phyloP scores from a whole-genome alignment of 2,329 filamentous ascomycete species.

The Paracamarosporium sp. region DNA sequence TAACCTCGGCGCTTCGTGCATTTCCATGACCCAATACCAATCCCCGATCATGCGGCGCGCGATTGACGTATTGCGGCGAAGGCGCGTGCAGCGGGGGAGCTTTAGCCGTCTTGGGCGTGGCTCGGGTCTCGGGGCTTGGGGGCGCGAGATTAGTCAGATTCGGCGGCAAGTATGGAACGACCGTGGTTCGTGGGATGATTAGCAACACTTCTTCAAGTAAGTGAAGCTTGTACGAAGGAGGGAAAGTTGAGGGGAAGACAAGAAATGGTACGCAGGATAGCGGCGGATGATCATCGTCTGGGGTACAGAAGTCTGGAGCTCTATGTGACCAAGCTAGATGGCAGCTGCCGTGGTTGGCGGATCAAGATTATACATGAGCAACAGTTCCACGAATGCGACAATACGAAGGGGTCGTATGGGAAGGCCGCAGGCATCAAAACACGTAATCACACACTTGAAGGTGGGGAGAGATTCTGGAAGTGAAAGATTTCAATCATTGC shows the following conservation, averaged over 20 bases:
- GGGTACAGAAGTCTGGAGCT: conserved; percentile 1
- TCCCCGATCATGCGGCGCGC: not conserved
- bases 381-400: not conserved
- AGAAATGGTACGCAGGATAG: not conserved
- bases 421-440: not conserved
- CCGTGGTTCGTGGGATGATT: not conserved
- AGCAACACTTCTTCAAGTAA: not conserved
- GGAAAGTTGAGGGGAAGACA: not conserved
- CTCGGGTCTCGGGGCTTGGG: conserved; percentile 7
- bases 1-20: not conserved
- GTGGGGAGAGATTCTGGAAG: not conserved
- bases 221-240: not conserved
- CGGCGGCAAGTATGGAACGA: not conserved
- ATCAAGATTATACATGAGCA: not conserved
- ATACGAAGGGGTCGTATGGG: not conserved
- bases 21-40: not conserved
- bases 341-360: not conserved
- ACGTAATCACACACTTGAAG: not conserved
- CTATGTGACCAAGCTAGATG: conserved; percentile 8
- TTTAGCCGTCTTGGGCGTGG: not conserved
- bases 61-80: not conserved
- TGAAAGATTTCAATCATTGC: not conserved
- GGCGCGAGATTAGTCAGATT: conserved; percentile 13
- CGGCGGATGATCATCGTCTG: not conserved
- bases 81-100: not conserved